Conservation (phyloP, 495 filamentous ascomycete genomes). For the Neurospora sp. region DNA sequence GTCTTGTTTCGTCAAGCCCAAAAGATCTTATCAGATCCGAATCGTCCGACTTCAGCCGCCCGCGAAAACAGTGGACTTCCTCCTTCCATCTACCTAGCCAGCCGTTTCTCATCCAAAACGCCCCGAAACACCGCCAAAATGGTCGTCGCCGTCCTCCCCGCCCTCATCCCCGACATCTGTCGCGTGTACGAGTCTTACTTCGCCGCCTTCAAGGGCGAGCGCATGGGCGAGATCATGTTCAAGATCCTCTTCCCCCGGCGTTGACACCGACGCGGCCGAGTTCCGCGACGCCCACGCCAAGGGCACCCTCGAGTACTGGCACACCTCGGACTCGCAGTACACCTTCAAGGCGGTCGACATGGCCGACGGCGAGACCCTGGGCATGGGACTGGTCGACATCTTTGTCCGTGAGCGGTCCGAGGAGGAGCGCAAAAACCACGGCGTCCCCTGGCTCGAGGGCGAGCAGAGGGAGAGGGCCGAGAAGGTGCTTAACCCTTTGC, state of each 20-base stretch:
- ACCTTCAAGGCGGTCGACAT: slow-evolving; percentile 28
- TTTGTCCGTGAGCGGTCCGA: slow-evolving; percentile 9
- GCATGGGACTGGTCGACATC: slow-evolving; percentile 22
- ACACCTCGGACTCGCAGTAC: slow-evolving; percentile 18
- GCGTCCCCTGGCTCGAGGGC: slow-evolving; percentile 22
- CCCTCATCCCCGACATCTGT: slow-evolving; percentile 26
- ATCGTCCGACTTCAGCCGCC: not conserved
- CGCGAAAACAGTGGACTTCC: not conserved
- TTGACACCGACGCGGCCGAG: slow-evolving; percentile 9
- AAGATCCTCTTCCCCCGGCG: slow-evolving; percentile 23
- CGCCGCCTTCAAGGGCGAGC: slow-evolving; percentile 21
- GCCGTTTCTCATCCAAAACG: not conserved
- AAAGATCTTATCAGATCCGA: not conserved
- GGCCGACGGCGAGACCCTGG: slow-evolving; percentile 22
- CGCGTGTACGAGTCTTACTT: slow-evolving; percentile 29
- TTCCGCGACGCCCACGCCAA: slow-evolving; percentile 22
- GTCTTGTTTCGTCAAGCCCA: not conserved
- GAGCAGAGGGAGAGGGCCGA: slow-evolving; percentile 19
- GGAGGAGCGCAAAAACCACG: slow-evolving; percentile 20
- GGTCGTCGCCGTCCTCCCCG: slow-evolving; percentile 23
- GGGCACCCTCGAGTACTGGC: slow-evolving; percentile 23
- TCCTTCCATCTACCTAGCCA: not conserved
- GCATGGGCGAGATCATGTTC: slow-evolving; percentile 22
- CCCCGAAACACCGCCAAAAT: slow-evolving; percentile 9
- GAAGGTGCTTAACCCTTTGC: slow-evolving; percentile 18